Evolutionary conservation across 208 protist species (phyloP).

Genomic region (Crithidia fasciculata): DNA sequence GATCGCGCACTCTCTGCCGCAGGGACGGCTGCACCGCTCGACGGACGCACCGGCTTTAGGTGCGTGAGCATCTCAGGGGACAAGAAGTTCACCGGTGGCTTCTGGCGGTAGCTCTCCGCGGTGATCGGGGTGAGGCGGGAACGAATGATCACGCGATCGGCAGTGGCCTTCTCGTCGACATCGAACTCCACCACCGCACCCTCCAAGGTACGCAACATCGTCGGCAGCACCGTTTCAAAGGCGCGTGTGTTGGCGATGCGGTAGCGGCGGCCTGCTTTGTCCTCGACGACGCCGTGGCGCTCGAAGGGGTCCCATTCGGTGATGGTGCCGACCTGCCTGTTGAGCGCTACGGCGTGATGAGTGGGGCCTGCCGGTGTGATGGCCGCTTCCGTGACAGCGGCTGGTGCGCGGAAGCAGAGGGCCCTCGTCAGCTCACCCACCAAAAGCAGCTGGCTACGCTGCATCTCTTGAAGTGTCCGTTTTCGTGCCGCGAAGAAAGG

Average conservation of each 20-base stretch:
- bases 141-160: slow-evolving; percentile 81
- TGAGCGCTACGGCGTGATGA: neutral
- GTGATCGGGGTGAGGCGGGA: slow-evolving; percentile 65
- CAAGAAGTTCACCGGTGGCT: slow-evolving; percentile 71
- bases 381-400: neutral
- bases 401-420: neutral
- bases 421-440: slow-evolving; percentile 8
- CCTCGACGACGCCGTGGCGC: slow-evolving; percentile 76
- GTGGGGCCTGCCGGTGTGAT: neutral
- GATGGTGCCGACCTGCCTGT: slow-evolving; percentile 45
- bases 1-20: neutral
- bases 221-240: slow-evolving; percentile 88
- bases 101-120: slow-evolving; percentile 59
- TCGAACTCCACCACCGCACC: slow-evolving; percentile 74
- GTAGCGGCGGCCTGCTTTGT: slow-evolving; percentile 48
- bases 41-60: neutral
- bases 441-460: slow-evolving; percentile 2
- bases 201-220: slow-evolving; percentile 61
- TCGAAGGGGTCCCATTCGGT: slow-evolving; percentile 82
- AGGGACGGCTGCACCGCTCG: neutral
- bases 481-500: too few species aligned
- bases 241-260: slow-evolving; percentile 76
- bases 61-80: slow-evolving; percentile 31
- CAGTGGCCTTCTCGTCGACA: slow-evolving; percentile 23
- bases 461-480: slow-evolving; percentile 1